Conservation (phyloP, 371 early-diverging fungal genomes). For the Mortierella sp. region DNA sequence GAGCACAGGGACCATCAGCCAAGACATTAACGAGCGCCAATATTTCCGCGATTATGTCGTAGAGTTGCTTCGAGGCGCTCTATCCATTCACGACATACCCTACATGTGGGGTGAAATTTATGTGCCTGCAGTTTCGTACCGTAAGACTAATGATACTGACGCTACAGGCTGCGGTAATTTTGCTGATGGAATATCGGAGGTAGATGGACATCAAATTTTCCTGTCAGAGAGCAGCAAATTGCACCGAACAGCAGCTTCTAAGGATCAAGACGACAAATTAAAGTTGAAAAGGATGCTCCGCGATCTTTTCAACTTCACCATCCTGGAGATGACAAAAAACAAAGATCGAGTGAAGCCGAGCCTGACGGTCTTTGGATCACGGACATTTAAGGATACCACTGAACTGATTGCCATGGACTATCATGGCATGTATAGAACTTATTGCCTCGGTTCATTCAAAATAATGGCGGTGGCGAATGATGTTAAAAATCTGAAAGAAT, state of each 20-base stretch:
- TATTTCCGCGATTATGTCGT: conserved; percentile 34
- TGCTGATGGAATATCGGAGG: conserved; percentile 34
- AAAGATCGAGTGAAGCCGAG: conserved; percentile 21
- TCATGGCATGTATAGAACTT: conserved; percentile 28
- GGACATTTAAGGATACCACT: conserved; percentile 26
- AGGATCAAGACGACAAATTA: conserved; percentile 24
- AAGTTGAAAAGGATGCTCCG: conserved; percentile 33
- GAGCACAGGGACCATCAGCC: conserved; percentile 12
- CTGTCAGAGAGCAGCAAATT: conserved; percentile 30
- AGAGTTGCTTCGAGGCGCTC: conserved; percentile 33
- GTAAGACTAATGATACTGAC: conserved; percentile 16
- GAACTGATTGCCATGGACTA: conserved; percentile 39
- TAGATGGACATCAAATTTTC: conserved; percentile 25
- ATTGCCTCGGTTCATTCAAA: conserved; percentile 31
- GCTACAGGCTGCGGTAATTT: conserved; percentile 30
- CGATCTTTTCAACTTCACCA: conserved; percentile 29
- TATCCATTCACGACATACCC: conserved; percentile 19
- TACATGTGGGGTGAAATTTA: conserved; percentile 31
- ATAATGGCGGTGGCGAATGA: neutral
- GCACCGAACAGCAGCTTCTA: conserved; percentile 15
- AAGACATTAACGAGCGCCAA: conserved; percentile 24
- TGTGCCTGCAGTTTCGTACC: conserved; percentile 31
- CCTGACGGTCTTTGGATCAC: conserved; percentile 23
- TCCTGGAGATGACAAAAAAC: conserved; percentile 26
- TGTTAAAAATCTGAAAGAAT: conserved; percentile 13